A percentile compares a stretch with the other conserved stretches of the same genome.
These are phyloP conservation scores for Solanum chmielewskii DNA, from an alignment of 257 asterid species.

Conservation along the genomic window DNA sequence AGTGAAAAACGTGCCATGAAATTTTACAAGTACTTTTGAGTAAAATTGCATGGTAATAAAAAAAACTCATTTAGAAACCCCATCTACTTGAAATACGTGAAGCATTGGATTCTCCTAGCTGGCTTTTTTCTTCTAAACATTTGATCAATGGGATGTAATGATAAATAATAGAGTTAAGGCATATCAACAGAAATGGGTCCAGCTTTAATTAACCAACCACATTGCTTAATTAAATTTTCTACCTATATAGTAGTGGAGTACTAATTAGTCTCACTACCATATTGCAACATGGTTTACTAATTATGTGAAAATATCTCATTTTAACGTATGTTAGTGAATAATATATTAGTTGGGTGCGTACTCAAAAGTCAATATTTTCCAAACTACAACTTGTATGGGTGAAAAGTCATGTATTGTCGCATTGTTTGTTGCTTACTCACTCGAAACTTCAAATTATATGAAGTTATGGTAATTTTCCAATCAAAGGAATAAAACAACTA, in stretches of 20 bases:
- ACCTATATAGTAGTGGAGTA: not conserved
- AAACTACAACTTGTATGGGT: not conserved
- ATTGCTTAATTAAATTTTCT: not conserved
- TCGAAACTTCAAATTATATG: not conserved
- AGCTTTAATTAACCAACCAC: not conserved
- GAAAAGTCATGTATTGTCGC: not conserved
- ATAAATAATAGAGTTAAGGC: not conserved
- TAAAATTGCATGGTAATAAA: not conserved
- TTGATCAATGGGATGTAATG: not conserved
- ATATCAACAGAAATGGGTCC: not conserved
- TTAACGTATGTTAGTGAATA: not conserved
- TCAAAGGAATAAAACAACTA: not conserved
- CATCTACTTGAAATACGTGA: not conserved
- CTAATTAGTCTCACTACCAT: not conserved
- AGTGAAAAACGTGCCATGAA: not conserved
- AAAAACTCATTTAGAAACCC: not conserved
- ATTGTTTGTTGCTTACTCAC: not conserved
- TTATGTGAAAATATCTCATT: not conserved
- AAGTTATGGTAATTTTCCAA: not conserved
- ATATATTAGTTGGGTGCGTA: not conserved
- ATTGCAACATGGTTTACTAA: not conserved
- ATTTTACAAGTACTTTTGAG: not conserved
- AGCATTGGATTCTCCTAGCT: constrained; percentile 9
- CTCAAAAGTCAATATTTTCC: not conserved
- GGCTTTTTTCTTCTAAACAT: not conserved